A percentile compares a stretch with the other conserved stretches of the same genome.
Evolutionary conservation across 371 early-diverging fungal species (phyloP).

Genomic region (Saksenaea oblongispora): DNA sequence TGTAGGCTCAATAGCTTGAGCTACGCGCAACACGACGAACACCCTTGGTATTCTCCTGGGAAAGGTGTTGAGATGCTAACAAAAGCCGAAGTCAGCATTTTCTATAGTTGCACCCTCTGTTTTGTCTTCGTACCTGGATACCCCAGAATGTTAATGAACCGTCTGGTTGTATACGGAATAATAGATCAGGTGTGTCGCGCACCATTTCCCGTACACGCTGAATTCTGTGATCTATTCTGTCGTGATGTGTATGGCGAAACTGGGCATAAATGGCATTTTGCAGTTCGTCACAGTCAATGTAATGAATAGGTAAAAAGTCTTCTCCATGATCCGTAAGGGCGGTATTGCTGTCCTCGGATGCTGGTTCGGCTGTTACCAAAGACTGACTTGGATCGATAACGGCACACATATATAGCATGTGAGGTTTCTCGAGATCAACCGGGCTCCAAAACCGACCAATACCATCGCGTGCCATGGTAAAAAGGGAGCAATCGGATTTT

Average conservation of each 20-base stretch:
- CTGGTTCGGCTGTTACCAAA: conserved; percentile 53
- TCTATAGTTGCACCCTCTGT: background rate
- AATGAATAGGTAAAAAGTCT: conserved; percentile 62
- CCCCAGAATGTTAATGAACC: conserved; percentile 84
- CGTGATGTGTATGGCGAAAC: conserved; percentile 30
- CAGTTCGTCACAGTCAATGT: conserved; percentile 64
- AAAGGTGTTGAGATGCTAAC: conserved; percentile 59
- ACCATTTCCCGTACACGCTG: conserved; percentile 60
- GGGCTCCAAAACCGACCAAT: conserved; percentile 83
- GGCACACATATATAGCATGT: conserved; percentile 64
- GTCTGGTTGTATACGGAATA: conserved; percentile 70
- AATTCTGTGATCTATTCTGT: conserved; percentile 35
- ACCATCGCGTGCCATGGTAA: conserved; percentile 74
- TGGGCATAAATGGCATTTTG: conserved; percentile 45
- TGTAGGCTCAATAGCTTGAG: conserved; percentile 54
- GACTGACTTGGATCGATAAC: conserved; percentile 75
- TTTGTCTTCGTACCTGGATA: conserved; percentile 56
- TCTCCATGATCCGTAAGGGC: conserved; percentile 7
- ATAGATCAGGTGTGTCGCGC: conserved; percentile 77
- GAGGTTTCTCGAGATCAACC: conserved; percentile 41
- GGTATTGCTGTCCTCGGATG: conserved; percentile 1
- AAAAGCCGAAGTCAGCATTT: background rate
- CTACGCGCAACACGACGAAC: conserved; percentile 65
- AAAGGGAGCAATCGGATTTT: conserved; percentile 53
- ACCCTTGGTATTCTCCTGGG: conserved; percentile 72